Percentiles rank a stretch among this genome's conserved stretches.
Conservation (phyloP, 495 filamentous ascomycete species). For the Aspergillus homomorphus region DNA sequence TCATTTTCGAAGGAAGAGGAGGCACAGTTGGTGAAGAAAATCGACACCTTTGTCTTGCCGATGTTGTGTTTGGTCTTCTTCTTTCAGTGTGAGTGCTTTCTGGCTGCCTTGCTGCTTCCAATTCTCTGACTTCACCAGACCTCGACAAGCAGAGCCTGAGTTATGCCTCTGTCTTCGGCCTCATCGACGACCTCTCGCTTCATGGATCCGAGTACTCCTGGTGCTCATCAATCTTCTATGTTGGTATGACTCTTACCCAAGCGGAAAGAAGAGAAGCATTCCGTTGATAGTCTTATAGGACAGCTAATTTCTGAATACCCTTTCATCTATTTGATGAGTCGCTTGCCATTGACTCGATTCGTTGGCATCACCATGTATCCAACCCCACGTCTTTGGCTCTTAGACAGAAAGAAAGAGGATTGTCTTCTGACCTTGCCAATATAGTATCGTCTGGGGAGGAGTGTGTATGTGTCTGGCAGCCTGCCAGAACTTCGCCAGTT, state of each 20-base stretch:
- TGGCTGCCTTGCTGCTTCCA: background rate
- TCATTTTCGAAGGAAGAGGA: constrained; percentile 31
- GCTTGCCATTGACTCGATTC: constrained; percentile 48
- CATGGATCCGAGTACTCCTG: constrained; percentile 51
- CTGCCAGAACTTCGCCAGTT: constrained; percentile 41
- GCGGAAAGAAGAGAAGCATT: background rate
- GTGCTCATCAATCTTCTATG: constrained; percentile 38
- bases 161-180: constrained; percentile 55
- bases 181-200: constrained; percentile 49
- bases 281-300: background rate
- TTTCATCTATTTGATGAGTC: constrained; percentile 52
- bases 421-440: background rate
- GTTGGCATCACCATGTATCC: constrained; percentile 25
- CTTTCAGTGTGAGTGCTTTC: constrained; percentile 4
- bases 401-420: too few relatives aligned
- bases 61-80: constrained; percentile 31
- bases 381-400: too few relatives aligned
- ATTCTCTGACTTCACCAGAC: background rate
- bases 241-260: constrained; percentile 33
- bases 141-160: constrained; percentile 58
- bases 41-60: constrained; percentile 42
- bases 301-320: constrained; percentile 51
- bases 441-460: constrained; percentile 34
- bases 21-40: constrained; percentile 44
- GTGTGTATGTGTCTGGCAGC: constrained; percentile 52